phyloP scores from a whole-genome alignment of 163 green algal genomes.

The Scenedesmus sp. region DNA sequence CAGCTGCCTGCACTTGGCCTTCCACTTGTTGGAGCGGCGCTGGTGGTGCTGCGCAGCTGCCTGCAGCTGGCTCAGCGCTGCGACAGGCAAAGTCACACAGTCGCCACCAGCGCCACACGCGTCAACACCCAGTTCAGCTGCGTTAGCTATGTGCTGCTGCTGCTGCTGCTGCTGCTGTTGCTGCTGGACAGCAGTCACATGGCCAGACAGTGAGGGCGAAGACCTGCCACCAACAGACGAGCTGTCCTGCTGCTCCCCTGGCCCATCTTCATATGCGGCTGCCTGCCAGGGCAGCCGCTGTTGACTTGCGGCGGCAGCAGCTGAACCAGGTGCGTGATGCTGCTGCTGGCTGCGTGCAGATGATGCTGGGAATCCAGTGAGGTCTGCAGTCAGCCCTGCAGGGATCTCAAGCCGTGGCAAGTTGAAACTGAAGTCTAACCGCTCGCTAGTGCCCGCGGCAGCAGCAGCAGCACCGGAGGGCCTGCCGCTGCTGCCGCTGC shows the following conservation, averaged over 20 bases:
- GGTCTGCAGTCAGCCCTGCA: background rate
- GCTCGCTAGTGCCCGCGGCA: background rate
- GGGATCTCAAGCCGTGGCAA: background rate
- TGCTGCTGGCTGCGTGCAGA: conserved; percentile 7
- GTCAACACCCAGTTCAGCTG: background rate
- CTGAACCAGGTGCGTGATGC: background rate
- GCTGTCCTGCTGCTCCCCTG: background rate
- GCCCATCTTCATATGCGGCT: background rate
- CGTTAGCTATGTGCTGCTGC: background rate
- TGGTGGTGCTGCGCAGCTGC: background rate
- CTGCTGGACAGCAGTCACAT: background rate
- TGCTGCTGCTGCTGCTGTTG: background rate
- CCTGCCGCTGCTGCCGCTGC: background rate
- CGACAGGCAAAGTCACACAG: background rate
- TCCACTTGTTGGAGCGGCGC: conserved; percentile 33
- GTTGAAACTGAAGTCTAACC: conserved; percentile 7
- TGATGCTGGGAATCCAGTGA: background rate
- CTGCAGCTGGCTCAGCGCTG: conserved; percentile 23
- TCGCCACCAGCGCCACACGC: background rate
- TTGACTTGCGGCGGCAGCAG: background rate
- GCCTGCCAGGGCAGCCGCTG: background rate
- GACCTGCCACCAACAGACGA: background rate
- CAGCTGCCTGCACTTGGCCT: conserved; percentile 37
- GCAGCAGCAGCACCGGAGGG: background rate
- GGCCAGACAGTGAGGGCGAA: background rate